phyloP scores from a whole-genome alignment of 2,329 filamentous ascomycete genomes.

The Lasiodiplodia hormozganensis region DNA sequence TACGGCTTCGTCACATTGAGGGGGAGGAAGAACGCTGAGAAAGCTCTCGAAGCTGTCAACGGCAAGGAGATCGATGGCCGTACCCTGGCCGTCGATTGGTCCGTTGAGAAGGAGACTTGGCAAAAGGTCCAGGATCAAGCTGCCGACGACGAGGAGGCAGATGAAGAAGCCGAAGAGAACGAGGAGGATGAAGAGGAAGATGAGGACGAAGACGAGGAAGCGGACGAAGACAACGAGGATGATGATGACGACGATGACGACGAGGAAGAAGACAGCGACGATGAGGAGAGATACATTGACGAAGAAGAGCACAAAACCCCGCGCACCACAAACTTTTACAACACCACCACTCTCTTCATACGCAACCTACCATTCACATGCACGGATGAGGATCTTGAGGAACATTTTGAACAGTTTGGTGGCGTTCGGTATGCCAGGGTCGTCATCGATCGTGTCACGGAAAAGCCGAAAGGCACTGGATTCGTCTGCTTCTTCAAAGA shows the following conservation, averaged over 20 bases:
- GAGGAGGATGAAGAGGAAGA: slow-evolving; percentile 48
- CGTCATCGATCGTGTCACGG: slow-evolving; percentile 84
- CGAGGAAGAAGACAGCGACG: slow-evolving; percentile 45
- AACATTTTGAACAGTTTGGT: slow-evolving; percentile 89
- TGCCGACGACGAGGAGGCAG: slow-evolving; percentile 49
- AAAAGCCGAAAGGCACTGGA: slow-evolving; percentile 86
- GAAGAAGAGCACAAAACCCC: slow-evolving; percentile 43
- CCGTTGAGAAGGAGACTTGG: slow-evolving; percentile 90
- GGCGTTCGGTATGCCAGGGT: slow-evolving; percentile 88
- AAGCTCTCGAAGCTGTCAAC: slow-evolving; percentile 83
- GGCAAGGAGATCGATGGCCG: slow-evolving; percentile 89
- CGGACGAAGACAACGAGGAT: slow-evolving; percentile 50
- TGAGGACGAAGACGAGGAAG: slow-evolving; percentile 40
- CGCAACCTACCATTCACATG: slow-evolving; percentile 92
- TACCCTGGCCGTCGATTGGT: slow-evolving; percentile 93
- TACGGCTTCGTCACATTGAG: slow-evolving; percentile 93
- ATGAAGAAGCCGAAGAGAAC: slow-evolving; percentile 48
- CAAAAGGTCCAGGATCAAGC: slow-evolving; percentile 63
- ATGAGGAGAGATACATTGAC: slow-evolving; percentile 47
- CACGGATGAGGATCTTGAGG: slow-evolving; percentile 80
- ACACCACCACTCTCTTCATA: slow-evolving; percentile 83
- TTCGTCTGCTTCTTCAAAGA: slow-evolving; percentile 91
- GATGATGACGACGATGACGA: slow-evolving; percentile 55
- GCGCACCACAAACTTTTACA: slow-evolving; percentile 42
- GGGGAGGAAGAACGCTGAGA: slow-evolving; percentile 89